Conservation (phyloP, 768 basidiomycete species). For the Trametes gibbosa region DNA sequence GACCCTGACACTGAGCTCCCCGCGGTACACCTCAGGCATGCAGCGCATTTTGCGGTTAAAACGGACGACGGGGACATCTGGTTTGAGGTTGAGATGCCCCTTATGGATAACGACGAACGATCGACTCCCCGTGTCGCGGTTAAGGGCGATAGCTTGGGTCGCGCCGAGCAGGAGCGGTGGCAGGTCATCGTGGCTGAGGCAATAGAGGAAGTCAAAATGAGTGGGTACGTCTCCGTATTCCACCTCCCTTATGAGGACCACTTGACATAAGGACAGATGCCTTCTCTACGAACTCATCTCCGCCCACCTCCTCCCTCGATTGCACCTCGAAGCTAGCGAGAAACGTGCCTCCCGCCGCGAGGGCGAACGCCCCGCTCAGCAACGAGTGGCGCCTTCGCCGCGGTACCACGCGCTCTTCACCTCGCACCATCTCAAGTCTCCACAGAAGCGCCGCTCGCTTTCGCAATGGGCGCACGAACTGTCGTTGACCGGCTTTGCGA, state of each 20-base stretch:
- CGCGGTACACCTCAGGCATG: constrained; percentile 25
- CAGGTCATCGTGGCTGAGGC: constrained; percentile 38
- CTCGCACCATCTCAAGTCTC: constrained; percentile 70
- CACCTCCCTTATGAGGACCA: not conserved
- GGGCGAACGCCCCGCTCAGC: too few relatives aligned
- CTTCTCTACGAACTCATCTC: constrained; percentile 60
- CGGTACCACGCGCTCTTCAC: constrained; percentile 62
- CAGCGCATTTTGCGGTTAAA: constrained; percentile 37
- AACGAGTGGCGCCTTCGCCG: constrained; percentile 7
- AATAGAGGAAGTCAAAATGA: constrained; percentile 33
- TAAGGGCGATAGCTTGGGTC: constrained; percentile 45
- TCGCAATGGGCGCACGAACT: constrained; percentile 56
- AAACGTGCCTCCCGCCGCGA: too few relatives aligned
- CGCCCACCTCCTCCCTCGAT: constrained; percentile 51
- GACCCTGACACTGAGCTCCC: constrained; percentile 12
- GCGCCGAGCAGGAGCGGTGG: constrained; percentile 52
- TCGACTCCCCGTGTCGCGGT: constrained; percentile 34
- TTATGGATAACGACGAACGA: constrained; percentile 19
- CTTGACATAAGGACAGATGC: constrained; percentile 41
- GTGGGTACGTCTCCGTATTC: constrained; percentile 28
- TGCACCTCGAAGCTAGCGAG: constrained; percentile 35
- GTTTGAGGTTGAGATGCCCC: constrained; percentile 37
- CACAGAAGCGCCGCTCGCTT: constrained; percentile 57
- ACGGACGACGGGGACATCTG: constrained; percentile 27
- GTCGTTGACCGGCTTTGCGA: constrained; percentile 61